Evolutionary conservation across 257 asterid species (phyloP), one percentile per base, ranked within the genome.

Genomic region (Nicotiana undulata): DNA sequence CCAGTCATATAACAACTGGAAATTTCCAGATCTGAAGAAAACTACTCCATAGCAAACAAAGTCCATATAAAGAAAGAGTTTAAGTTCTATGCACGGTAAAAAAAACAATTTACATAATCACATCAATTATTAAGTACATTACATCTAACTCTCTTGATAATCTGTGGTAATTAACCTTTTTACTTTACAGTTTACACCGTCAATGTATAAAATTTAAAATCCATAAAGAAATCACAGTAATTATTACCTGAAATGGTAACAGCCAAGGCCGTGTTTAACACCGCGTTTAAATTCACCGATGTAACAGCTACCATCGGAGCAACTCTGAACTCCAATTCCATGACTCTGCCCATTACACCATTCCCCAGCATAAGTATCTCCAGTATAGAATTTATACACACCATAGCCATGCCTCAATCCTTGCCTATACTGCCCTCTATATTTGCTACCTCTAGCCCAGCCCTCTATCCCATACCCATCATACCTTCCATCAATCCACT

Each of bases 311-410:
- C 98, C 98, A 87, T 94, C 98, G 44, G 93, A 91, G 86, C 98
- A 94, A 40, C 92, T 92, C 86, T 94, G 98, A 24, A 86, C 86
- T 4, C 98, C 98, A 80, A 86, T 75, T 18, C 98, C 98, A 59
- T 94, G 95, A 56, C 98, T 94, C 82, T 94, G 97, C 0, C 98
- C 98, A 87, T 88, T 90, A 67, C 87, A 93, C 98, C 98, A 94
- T 80, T 92, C 93, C 40, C 98, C 98, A 34, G 92, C 83, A 82
- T 90, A 94, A 2, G 86, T 82, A 87, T 94, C 98, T 67, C 98
- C 98, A 1, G 97, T 91, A 17, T 86, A 94, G 51, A 94, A 94
- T 78, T 85, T 92, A 49, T 93, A 94, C 0, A 92, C 90, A 20
- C 98, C 98, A 82, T 85, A 91, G 0, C 97, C 98, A 86, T 94